Percentiles rank a stretch among this genome's conserved stretches.
phyloP scores from a whole-genome alignment of 768 basidiomycete genomes.

The Lactifluus hygrophoroides region DNA sequence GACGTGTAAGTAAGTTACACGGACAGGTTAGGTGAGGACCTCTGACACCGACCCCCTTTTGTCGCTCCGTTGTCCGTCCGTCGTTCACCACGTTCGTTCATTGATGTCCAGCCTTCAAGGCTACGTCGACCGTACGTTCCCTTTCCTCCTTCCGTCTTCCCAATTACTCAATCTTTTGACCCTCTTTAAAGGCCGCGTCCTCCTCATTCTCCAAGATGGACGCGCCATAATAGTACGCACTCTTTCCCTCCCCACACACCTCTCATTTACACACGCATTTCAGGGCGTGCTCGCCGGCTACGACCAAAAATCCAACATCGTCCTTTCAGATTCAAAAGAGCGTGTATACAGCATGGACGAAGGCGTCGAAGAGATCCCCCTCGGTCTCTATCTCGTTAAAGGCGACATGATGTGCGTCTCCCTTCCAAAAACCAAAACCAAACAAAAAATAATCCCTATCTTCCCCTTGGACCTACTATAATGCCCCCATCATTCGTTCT shows the following conservation, averaged over 20 bases:
- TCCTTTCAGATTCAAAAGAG: constrained; percentile 89
- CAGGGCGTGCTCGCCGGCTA: constrained; percentile 88
- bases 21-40: too few relatives aligned
- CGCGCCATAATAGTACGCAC: constrained; percentile 80
- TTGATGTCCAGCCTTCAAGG: constrained; percentile 89
- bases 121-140: constrained; percentile 74
- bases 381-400: constrained; percentile 95
- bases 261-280: not conserved
- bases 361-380: constrained; percentile 87
- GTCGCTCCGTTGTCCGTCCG: too few relatives aligned
- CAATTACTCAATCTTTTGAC: not conserved
- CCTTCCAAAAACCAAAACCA: too few relatives aligned
- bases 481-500: too few relatives aligned
- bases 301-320: constrained; percentile 94
- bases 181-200: constrained; percentile 59
- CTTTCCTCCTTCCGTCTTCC: not conserved
- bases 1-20: too few relatives aligned
- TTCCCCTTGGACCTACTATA: too few relatives aligned
- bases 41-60: not conserved
- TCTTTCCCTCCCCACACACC: not conserved
- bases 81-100: constrained; percentile 30
- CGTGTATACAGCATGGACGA: constrained; percentile 87
- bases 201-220: constrained; percentile 93
- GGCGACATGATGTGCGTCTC: constrained; percentile 92
- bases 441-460: too few relatives aligned